These are phyloP conservation scores for Scalesia atractyloides DNA, from an alignment of 129 eudicot genomes.

Conservation along the genomic window DNA sequence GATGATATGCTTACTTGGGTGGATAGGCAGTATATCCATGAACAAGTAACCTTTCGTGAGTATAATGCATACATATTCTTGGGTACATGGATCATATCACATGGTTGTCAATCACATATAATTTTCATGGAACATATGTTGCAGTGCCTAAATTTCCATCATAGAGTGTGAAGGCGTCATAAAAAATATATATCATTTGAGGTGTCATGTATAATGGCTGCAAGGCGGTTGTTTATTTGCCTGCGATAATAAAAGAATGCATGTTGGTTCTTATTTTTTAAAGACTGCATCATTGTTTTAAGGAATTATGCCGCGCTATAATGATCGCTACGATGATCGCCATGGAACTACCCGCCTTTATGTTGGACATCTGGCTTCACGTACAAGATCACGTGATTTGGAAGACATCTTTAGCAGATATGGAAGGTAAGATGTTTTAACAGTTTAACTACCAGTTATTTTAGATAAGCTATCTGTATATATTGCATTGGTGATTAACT, in stretches of 20 bases:
- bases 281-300: slow-evolving; percentile 3
- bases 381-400: slow-evolving; percentile 80
- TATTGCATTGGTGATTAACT: not conserved
- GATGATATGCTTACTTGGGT: not conserved
- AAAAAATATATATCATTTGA: not conserved
- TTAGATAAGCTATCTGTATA: not conserved
- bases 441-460: not conserved
- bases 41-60: slow-evolving; percentile 10
- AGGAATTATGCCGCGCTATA: slow-evolving; percentile 72
- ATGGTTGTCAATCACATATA: not conserved
- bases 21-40: not conserved
- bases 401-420: slow-evolving; percentile 84
- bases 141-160: not conserved
- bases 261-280: slow-evolving; percentile 5
- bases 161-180: not conserved
- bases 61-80: not conserved
- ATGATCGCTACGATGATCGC: slow-evolving; percentile 56
- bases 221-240: slow-evolving; percentile 5
- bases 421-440: slow-evolving; percentile 63
- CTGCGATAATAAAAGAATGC: not conserved
- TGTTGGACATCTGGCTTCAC: slow-evolving; percentile 79
- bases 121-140: not conserved
- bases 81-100: slow-evolving; percentile 6
- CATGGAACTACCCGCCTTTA: slow-evolving; percentile 80
- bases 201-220: not conserved